Percentiles rank a stretch among this genome's conserved stretches.
Evolutionary conservation across 768 basidiomycete genomes (phyloP).

Genomic region (Trametes cingulata): DNA sequence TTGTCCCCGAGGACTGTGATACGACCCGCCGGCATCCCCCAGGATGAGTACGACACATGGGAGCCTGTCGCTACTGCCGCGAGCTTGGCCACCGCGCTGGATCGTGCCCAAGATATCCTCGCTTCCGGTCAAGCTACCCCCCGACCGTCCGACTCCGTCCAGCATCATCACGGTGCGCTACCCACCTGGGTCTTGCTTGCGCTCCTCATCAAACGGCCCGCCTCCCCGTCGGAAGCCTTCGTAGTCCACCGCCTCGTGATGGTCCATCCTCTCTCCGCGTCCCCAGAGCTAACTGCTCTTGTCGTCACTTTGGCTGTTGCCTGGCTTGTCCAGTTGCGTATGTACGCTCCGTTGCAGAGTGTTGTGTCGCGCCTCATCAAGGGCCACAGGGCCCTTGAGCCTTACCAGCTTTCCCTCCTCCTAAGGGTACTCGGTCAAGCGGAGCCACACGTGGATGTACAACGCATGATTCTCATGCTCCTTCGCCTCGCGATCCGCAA

Average conservation of each 20-base stretch:
- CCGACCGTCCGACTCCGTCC: background rate
- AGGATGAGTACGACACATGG: conserved; percentile 12
- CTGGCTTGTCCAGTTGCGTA: conserved; percentile 50
- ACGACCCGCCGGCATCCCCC: background rate
- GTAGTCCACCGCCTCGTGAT: conserved; percentile 45
- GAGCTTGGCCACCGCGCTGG: conserved; percentile 4
- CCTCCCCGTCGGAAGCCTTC: conserved; percentile 46
- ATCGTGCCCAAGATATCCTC: background rate
- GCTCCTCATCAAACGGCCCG: conserved; percentile 47
- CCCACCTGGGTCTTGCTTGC: conserved; percentile 61
- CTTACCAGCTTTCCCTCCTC: conserved; percentile 11
- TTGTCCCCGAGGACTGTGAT: background rate
- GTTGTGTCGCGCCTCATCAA: conserved; percentile 38
- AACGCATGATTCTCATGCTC: background rate
- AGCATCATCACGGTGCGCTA: background rate
- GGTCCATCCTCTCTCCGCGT: conserved; percentile 37
- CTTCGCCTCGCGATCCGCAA: background rate
- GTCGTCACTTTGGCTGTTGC: conserved; percentile 49
- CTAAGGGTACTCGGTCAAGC: conserved; percentile 11
- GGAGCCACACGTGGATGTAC: background rate
- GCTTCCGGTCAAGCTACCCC: background rate
- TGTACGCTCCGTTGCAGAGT: conserved; percentile 42
- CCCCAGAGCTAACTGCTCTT: conserved; percentile 40
- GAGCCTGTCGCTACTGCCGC: background rate
- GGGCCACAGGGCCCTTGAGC: conserved; percentile 31